Percentiles rank a stretch among this genome's conserved stretches.
Conservation (phyloP, 2,329 filamentous ascomycete species). For the Shiraia bambusicola region DNA sequence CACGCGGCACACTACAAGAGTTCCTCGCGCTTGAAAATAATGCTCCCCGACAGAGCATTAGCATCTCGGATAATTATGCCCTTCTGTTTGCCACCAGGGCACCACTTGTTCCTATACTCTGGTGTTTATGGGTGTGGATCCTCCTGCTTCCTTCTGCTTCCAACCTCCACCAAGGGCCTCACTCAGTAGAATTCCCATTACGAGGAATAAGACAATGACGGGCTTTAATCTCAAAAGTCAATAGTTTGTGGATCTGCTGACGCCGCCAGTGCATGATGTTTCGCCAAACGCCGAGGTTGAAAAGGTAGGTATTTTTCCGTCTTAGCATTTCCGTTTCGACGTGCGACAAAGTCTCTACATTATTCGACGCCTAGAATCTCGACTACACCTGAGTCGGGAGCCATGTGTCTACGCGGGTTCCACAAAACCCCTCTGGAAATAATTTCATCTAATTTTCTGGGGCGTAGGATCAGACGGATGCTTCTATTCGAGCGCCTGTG, state of each 20-base stretch:
- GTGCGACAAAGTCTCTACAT: conserved; percentile 12
- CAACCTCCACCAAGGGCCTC: neutral
- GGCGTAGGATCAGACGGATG: conserved; percentile 18
- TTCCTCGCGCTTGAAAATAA: too few relatives aligned
- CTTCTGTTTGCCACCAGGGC: too few relatives aligned
- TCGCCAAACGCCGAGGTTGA: conserved; percentile 26
- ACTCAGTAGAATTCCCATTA: too few relatives aligned
- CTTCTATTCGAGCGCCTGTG: conserved; percentile 22
- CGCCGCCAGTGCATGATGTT: conserved; percentile 27
- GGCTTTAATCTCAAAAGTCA: conserved; percentile 5
- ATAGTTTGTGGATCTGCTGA: neutral
- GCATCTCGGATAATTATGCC: too few relatives aligned
- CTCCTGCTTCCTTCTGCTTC: too few relatives aligned
- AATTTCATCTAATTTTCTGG: conserved; percentile 22
- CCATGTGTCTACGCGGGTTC: conserved; percentile 24
- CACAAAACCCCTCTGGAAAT: conserved; percentile 20
- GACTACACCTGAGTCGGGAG: conserved; percentile 13
- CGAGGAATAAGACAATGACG: conserved; percentile 1
- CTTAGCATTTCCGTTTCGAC: conserved; percentile 24
- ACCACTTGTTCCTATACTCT: too few relatives aligned
- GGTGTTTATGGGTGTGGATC: too few relatives aligned
- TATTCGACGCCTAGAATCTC: conserved; percentile 18
- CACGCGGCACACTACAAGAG: too few relatives aligned
- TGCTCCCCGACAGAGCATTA: too few relatives aligned
- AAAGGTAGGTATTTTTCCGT: conserved; percentile 6